Conservation (phyloP, 495 filamentous ascomycete species). For the Thermothielavioides terrestris region DNA sequence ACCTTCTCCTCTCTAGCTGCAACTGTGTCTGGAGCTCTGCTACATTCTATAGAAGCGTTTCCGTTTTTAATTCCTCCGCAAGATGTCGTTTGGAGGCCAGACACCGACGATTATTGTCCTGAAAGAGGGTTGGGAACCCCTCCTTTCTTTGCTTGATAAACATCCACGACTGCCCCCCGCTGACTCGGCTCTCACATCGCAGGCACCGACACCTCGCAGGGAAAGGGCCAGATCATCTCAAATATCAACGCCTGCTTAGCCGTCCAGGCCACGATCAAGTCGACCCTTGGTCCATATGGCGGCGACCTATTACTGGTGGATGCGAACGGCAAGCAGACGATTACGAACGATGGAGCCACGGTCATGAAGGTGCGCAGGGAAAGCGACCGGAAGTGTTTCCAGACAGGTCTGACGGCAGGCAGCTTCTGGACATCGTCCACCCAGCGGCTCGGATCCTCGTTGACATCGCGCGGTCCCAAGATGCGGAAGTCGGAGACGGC, state of each 20-base stretch:
- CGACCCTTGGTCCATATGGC: slow-evolving; percentile 94
- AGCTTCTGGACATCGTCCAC: slow-evolving; percentile 98
- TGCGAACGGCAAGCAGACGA: slow-evolving; percentile 88
- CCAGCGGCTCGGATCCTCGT: slow-evolving; percentile 95
- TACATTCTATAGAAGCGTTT: not conserved
- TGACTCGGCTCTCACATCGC: slow-evolving; percentile 21
- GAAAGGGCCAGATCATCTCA: slow-evolving; percentile 92
- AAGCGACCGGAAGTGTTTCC: not conserved
- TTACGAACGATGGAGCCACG: slow-evolving; percentile 97
- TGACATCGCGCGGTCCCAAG: slow-evolving; percentile 96
- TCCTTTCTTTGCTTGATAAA: slow-evolving; percentile 23
- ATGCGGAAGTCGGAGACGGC: slow-evolving; percentile 96
- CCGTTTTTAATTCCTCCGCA: not conserved
- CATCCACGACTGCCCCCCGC: slow-evolving; percentile 16
- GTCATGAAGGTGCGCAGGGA: slow-evolving; percentile 79
- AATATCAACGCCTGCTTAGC: slow-evolving; percentile 98
- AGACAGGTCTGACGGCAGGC: slow-evolving; percentile 11
- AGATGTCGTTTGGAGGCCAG: slow-evolving; percentile 96
- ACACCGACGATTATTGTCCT: slow-evolving; percentile 98
- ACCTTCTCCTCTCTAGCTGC: slow-evolving; percentile 1
- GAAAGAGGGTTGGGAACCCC: slow-evolving; percentile 72
- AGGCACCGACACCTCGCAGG: slow-evolving; percentile 97
- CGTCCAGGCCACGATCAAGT: slow-evolving; percentile 92
- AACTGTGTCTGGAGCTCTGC: slow-evolving; percentile 11
- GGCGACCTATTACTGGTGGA: slow-evolving; percentile 95